Evolutionary conservation across 345 rosid species (phyloP), one percentile per base, ranked within the genome.

Genomic region (Lepidium africanum): DNA sequence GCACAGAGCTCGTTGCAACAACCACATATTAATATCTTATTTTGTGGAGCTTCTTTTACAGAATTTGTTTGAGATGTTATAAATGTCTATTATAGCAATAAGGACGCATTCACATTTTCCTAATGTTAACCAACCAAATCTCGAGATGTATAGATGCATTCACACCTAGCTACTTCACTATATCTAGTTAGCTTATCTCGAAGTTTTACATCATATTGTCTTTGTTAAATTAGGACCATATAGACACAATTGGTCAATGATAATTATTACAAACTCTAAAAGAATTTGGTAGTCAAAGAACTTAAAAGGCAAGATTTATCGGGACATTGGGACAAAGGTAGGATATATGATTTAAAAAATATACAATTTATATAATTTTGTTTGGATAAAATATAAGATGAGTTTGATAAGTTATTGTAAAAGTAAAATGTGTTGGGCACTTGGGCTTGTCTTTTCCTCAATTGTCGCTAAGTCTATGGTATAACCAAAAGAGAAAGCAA

Each of bases 401-500:
- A 56, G 47, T 16, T 58, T 69, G 58, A 48, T 58, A 38, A 58
- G 42, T 8, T 39, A 27, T 27, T 59, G 30, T 25, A 47, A 57
- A 64, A 61, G 21, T 62, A 37, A 45, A 35, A 9, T 55, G 65
- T 38, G 50, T 38, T 72, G 59, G 76, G 47, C 50, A 57, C 42
- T 38, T 72, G 59, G 76, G 47, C 50, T 65, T 50, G 58, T 65
- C 66, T 50, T 65, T 57, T 73, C 71, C 60, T 65, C 67, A 58
- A 49, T 40, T 73, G 77, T 58, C 71, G 65, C 33, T 60, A 57
- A 49, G 60, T 57, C 67, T 39, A 48, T 41, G 52, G 46, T 72
- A 64, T 56, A 48, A 27, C 43, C 65, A 13, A 48, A 54, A 54
- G 76, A 64, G 43, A 72, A 48, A 64, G 53, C 59, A 40, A 37